Conservation (phyloP, 257 asterid species). For the Solanum tarapatanum region DNA sequence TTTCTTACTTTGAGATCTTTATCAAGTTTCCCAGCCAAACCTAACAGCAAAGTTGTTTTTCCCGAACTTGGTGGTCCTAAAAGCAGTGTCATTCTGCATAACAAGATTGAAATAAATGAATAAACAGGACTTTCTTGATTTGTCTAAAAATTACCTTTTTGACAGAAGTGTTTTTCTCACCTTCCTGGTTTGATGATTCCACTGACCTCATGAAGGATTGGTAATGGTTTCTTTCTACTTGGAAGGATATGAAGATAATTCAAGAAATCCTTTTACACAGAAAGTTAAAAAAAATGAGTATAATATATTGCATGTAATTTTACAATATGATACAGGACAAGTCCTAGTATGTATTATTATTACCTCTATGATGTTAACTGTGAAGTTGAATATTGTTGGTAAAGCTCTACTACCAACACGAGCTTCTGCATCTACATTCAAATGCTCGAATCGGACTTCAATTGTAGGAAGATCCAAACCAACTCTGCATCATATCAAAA, state of each 20-base stretch:
- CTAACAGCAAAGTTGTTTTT: constrained; percentile 73
- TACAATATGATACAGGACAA: neutral
- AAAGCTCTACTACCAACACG: constrained; percentile 75
- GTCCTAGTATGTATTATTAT: neutral
- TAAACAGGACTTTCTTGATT: neutral
- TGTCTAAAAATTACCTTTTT: neutral
- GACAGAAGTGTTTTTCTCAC: constrained; percentile 12
- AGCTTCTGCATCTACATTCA: constrained; percentile 74
- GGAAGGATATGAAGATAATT: constrained; percentile 45
- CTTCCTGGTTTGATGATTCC: constrained; percentile 87
- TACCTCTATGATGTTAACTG: constrained; percentile 68
- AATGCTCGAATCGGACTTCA: constrained; percentile 73
- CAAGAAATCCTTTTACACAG: constrained; percentile 45
- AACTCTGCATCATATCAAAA: constrained; percentile 37
- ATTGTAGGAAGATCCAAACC: constrained; percentile 69
- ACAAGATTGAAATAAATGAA: neutral
- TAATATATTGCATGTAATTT: neutral
- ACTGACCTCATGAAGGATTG: constrained; percentile 61
- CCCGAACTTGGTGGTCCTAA: constrained; percentile 94
- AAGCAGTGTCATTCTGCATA: constrained; percentile 63
- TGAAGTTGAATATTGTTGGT: constrained; percentile 67
- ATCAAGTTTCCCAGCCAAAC: constrained; percentile 84
- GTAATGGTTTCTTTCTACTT: constrained; percentile 57
- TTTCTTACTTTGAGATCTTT: constrained; percentile 46
- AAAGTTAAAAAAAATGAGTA: neutral